Evolutionary conservation across 1,284 basidiomycete species (phyloP), one percentile per base, ranked within the genome.

Genomic region (Cystobasidiaceae sp.): DNA sequence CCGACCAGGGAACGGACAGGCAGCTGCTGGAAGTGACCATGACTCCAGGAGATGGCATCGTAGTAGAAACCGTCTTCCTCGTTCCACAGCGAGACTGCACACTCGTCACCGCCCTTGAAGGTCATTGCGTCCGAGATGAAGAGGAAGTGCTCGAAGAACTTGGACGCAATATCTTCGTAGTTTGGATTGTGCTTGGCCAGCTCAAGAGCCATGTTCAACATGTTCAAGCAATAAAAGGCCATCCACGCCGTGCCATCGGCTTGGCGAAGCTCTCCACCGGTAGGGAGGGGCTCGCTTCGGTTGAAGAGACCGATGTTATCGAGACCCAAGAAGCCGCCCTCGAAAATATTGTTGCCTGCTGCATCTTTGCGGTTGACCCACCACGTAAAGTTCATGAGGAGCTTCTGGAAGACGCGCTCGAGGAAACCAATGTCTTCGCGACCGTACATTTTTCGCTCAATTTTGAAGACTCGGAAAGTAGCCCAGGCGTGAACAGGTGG

Each of bases 221-320:
- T 91, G 66, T 61, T 54, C 50, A 54, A n/a, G 41, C 68, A 57
- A 37, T 56, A 54, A 81, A 97, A 97, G 28, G 91, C 93, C 94
- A 98, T 98, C 94, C 94, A 97, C 0, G 93, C 90, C 4, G 94
- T 97, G 17, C 93, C 94, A 77, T 97, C 94, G 7, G 94, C 92
- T 79, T 98, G 94, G 59, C 93, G 91, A 62, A 98, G 81, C 13
- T 78, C 83, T 9, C 92, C 92, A 23, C 57, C 94, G 1, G 93
- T 97, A 4, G 93, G 93, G 43, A 97, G 79, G 23, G 90, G 90
- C 78, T 98, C 94, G 2, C 93, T 97, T 57, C 94, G 88, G 79
- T 98, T 98, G 82, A 98, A 98, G 6, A 91, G 85, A 19, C 93
- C 93, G 68, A 98, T 97, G 76, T 98, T 98, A 81, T 98, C 94